These are phyloP conservation scores for Populus hybrid DNA, from an alignment of 441 rosid species.

Conservation along the genomic window DNA sequence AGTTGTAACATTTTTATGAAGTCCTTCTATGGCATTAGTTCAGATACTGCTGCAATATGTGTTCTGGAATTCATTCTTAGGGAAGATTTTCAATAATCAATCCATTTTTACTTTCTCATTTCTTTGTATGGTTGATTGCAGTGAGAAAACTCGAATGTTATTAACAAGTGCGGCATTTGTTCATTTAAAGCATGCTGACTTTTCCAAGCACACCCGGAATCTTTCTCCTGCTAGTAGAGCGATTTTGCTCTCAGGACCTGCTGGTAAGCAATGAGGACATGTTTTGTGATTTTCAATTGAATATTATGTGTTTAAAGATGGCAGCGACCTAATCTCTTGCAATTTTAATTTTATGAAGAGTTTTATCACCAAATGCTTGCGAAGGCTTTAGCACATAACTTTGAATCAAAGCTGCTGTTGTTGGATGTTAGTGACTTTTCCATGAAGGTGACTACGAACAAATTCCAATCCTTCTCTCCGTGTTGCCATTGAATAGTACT, in stretches of 20 bases:
- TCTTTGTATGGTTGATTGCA: slow-evolving; percentile 30
- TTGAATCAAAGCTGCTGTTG: slow-evolving; percentile 75
- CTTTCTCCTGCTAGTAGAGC: slow-evolving; percentile 90
- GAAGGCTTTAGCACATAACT: slow-evolving; percentile 78
- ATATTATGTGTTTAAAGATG: not conserved
- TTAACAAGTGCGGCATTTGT: slow-evolving; percentile 88
- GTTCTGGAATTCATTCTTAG: not conserved
- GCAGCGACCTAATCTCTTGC: slow-evolving; percentile 12
- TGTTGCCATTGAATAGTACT: slow-evolving; percentile 10
- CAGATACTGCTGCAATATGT: not conserved
- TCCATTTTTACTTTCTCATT: not conserved
- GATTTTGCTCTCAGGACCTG: slow-evolving; percentile 85
- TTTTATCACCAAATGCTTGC: slow-evolving; percentile 94
- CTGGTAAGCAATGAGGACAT: slow-evolving; percentile 47
- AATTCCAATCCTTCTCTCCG: not conserved
- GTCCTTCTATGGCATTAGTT: not conserved
- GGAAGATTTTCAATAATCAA: not conserved
- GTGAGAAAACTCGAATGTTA: slow-evolving; percentile 64
- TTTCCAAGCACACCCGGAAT: slow-evolving; percentile 85
- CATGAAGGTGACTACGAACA: slow-evolving; percentile 49
- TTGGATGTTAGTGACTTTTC: slow-evolving; percentile 79
- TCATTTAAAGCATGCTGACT: slow-evolving; percentile 74
- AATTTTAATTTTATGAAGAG: slow-evolving; percentile 42
- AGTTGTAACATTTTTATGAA: not conserved
- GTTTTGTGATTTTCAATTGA: not conserved